A percentile compares a stretch with the other conserved stretches of the same genome.
Conservation (phyloP, 225 moss, liverwort and hornwort species). For the Polytrichum commune region DNA sequence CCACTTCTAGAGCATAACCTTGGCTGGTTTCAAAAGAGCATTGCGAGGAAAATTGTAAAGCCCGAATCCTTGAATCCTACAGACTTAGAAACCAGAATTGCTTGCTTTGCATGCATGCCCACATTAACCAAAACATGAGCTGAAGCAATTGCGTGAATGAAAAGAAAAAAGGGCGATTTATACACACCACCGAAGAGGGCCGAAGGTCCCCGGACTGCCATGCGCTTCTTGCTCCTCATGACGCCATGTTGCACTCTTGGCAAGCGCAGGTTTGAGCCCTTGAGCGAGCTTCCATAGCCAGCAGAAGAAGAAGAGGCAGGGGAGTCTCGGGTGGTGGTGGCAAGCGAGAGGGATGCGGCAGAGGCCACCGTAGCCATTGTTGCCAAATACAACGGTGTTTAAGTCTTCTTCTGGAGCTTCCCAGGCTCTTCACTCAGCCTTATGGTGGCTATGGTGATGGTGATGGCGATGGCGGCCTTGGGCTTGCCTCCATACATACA, state of each 20-base stretch:
- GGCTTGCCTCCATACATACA: slow-evolving; percentile 1
- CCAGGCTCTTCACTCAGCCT: no score
- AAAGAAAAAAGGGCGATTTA: no score
- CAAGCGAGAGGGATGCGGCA: slow-evolving; percentile 2
- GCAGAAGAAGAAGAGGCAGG: no score
- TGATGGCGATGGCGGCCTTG: neutral
- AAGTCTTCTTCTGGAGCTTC: no score
- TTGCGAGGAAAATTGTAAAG: no score
- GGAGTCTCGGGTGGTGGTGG: neutral
- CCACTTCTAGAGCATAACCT: no score
- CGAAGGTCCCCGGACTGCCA: slow-evolving; percentile 12
- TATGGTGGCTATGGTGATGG: slow-evolving; percentile 5
- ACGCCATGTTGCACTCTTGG: slow-evolving; percentile 20
- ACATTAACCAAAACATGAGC: neutral
- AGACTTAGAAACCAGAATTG: neutral
- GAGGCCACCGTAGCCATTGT: slow-evolving; percentile 25
- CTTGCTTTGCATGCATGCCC: neutral
- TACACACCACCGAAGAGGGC: slow-evolving; percentile 46
- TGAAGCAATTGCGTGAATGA: neutral
- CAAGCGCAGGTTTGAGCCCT: slow-evolving; percentile 2
- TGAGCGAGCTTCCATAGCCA: slow-evolving; percentile 6
- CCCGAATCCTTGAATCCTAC: neutral
- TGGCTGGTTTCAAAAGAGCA: no score
- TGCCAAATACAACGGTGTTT: slow-evolving; percentile 1
- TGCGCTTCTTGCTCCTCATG: slow-evolving; percentile 8